Base-by-base conservation (phyloP, 345 rosid genomes). In the Populus tremula region DNA sequence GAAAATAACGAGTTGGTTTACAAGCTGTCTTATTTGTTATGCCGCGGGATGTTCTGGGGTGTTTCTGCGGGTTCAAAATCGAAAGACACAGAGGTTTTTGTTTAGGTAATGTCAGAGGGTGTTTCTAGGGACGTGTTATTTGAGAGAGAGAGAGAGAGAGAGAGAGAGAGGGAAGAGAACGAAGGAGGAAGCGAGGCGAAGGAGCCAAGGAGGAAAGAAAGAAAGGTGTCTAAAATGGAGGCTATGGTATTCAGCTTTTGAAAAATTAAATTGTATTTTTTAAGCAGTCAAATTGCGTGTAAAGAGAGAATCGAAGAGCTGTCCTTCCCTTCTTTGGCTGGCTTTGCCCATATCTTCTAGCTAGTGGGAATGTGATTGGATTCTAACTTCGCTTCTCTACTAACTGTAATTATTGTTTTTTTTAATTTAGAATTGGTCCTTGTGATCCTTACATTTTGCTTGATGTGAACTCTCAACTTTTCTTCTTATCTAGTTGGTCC, bases 251-350 rank as follows among this genome's bases (percentile, higher is more conserved):
- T 59, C 5, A 59, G 29, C 56, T 70, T 70, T 70, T 18, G 25
- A 71, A 71, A 71, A 71, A 36, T 38, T 18, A 25, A 47, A 21
- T 18, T 8, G 31, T n/a, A 21, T 8, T 59, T n/a, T 56, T 23
- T n/a, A 4, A 7, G 72, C 56, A 50, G 74, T 71, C 63, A 29
- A 8, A 49, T 50, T 18, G 41, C 74, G 74, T 71, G 74, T 50
- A 53, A 33, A 49, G 64, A 10, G 43, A 13, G 33, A 50, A 71
- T 50, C 59, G 2, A 50, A 54, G 56, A 71, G 74, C 29, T 53
- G 63, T 29, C 11, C 8, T 29, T 31, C 20, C 74, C 9, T 47
- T 47, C 38, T 70, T 27, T 2, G 38, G 73, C n/a, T 45, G 73
- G 73, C 73, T 70, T 25, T 23, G 5, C 33, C 18, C 16, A 0